These are phyloP conservation scores for Aaosphaeria pasadenensis DNA, from an alignment of 2,329 filamentous ascomycete species.

Conservation along the genomic window DNA sequence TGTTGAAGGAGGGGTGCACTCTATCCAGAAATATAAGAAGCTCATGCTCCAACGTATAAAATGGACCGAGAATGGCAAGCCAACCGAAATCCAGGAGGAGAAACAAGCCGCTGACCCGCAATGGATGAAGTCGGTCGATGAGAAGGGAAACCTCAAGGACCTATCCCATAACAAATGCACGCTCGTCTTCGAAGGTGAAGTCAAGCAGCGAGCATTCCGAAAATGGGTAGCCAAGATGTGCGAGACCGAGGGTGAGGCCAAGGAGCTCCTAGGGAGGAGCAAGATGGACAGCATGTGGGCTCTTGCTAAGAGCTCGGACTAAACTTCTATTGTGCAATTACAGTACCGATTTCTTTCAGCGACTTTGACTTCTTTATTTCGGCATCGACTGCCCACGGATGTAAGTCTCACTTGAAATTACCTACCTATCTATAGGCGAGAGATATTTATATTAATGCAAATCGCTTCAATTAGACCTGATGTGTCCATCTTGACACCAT, in stretches of 20 bases:
- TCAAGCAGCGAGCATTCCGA: conserved; percentile 74
- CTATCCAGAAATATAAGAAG: conserved; percentile 82
- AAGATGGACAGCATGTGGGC: conserved; percentile 98
- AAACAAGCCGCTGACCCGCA: conserved; percentile 61
- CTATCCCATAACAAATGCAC: conserved; percentile 77
- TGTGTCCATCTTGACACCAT: too few species aligned
- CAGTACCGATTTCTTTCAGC: too few species aligned
- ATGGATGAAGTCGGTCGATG: conserved; percentile 79
- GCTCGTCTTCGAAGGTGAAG: conserved; percentile 87
- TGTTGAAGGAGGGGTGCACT: conserved; percentile 85
- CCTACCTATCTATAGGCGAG: too few species aligned
- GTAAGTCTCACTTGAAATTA: too few species aligned
- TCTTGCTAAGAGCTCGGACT: conserved; percentile 64
- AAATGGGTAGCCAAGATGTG: conserved; percentile 87
- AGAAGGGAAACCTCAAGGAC: conserved; percentile 75
- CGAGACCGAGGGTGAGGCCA: conserved; percentile 86
- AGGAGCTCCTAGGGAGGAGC: conserved; percentile 71
- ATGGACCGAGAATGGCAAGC: conserved; percentile 85
- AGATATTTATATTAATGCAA: too few species aligned
- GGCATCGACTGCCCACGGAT: too few species aligned
- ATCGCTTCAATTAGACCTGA: too few species aligned
- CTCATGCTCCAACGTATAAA: conserved; percentile 91
- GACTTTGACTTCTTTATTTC: neutral
- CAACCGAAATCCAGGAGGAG: conserved; percentile 56
- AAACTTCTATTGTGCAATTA: neutral